These are phyloP conservation scores for Phyllosticta citriasiana DNA, from an alignment of 2,329 filamentous ascomycete genomes.

Conservation along the genomic window DNA sequence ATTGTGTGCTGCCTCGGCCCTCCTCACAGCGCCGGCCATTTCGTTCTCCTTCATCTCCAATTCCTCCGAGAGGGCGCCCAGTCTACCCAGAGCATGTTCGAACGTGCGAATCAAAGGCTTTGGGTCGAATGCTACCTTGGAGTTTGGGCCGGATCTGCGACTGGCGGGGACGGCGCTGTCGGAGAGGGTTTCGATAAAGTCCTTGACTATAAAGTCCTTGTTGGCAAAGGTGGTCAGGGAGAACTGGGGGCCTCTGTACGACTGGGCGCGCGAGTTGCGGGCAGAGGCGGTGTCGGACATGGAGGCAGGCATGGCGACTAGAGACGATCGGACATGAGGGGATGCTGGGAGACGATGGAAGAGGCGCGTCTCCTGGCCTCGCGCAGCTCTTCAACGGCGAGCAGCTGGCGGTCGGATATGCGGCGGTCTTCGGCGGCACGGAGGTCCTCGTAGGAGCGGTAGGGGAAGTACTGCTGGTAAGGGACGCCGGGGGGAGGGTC, in stretches of 20 bases:
- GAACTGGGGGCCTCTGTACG: conserved; percentile 64
- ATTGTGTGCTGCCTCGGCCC: conserved; percentile 85
- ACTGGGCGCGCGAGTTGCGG: conserved; percentile 29
- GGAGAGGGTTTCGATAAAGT: conserved; percentile 90
- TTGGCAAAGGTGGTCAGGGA: conserved; percentile 64
- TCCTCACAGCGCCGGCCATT: conserved; percentile 75
- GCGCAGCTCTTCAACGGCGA: conserved; percentile 5
- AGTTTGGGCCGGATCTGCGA: conserved; percentile 57
- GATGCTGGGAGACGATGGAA: conserved; percentile 1
- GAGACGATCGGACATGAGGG: neutral
- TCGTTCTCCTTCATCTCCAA: conserved; percentile 87
- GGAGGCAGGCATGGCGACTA: conserved; percentile 24
- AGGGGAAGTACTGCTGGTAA: conserved; percentile 10
- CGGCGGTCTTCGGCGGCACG: conserved; percentile 6
- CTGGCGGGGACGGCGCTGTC: conserved; percentile 71
- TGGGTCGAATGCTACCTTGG: conserved; percentile 63
- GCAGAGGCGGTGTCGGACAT: conserved; percentile 31
- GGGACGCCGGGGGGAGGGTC: conserved; percentile 7
- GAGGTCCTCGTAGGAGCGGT: conserved; percentile 11
- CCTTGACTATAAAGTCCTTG: conserved; percentile 89
- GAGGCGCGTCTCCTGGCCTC: conserved; percentile 9
- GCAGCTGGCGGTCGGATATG: conserved; percentile 1
- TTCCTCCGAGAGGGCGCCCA: conserved; percentile 67
- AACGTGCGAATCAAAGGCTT: conserved; percentile 96
- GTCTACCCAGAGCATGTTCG: conserved; percentile 62